phyloP scores from a whole-genome alignment of 2,329 filamentous ascomycete genomes.

The Penicillium sp. region DNA sequence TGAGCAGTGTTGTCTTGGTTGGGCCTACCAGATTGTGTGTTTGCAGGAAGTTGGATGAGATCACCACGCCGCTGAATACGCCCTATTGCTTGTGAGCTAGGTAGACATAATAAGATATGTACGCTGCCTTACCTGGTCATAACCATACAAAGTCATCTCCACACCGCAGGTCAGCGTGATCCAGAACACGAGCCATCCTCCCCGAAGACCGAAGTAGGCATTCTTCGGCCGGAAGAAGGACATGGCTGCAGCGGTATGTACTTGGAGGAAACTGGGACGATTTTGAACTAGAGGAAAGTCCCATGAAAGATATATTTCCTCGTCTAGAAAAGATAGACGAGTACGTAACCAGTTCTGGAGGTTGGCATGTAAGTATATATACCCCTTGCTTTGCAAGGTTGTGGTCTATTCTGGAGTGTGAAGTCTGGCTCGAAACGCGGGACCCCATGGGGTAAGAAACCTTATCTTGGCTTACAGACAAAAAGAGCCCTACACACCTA shows the following conservation, averaged over 20 bases:
- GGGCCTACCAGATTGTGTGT: conserved; percentile 43
- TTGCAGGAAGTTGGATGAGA: conserved; percentile 52
- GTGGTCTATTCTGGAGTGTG: too few relatives aligned
- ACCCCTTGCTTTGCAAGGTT: too few relatives aligned
- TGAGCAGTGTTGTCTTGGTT: conserved; percentile 24
- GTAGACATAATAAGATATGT: neutral
- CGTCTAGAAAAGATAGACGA: too few relatives aligned
- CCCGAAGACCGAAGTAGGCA: conserved; percentile 50
- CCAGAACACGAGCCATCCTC: conserved; percentile 56
- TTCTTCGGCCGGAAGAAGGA: neutral
- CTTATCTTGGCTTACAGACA: too few relatives aligned
- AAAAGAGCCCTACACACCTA: too few relatives aligned
- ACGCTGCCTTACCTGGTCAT: conserved; percentile 39
- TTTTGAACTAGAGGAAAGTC: too few relatives aligned
- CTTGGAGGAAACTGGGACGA: too few relatives aligned
- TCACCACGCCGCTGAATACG: conserved; percentile 53
- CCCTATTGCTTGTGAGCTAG: conserved; percentile 18
- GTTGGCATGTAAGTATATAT: too few relatives aligned
- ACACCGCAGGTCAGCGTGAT: conserved; percentile 36
- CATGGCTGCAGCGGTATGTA: neutral
- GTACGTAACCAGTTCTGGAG: too few relatives aligned
- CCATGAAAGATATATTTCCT: too few relatives aligned
- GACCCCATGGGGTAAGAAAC: too few relatives aligned
- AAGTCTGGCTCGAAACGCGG: too few relatives aligned
- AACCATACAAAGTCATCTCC: conserved; percentile 47